Evolutionary conservation across 768 basidiomycete genomes (phyloP), one percentile per base, ranked within the genome.

Genomic region (Psilocybe subaeruginosa): DNA sequence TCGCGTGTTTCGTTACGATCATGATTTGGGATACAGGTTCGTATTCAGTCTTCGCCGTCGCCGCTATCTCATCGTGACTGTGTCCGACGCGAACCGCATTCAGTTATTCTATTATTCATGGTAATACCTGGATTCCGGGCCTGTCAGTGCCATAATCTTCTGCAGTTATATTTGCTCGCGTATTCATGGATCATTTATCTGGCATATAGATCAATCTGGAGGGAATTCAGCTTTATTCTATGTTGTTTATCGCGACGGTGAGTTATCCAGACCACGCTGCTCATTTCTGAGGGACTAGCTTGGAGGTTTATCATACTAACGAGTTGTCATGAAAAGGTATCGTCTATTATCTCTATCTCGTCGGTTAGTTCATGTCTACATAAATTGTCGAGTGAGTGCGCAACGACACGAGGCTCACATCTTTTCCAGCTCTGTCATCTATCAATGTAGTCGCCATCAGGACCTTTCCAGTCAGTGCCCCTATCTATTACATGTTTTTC

Each of bases 11-110:
- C 39, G 19, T 59, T 7, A 53, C 43, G 14, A 23, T 65, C 17
- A 55, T 62, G 17, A n/a, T 56, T n/a, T 65, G 60, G 57, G 60
- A 65, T 41, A 56, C 60, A n/a, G n/a, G 64, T 61, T n/a, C n/a
- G 64, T 58, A 8, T 49, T 23, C 33, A 23, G 23, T 54, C 17
- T 35, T 19, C 37, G 52, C 16, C 52, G 31, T n/a, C 17, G 16
- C 19, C 9, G 17, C 31, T 4, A 17, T 11, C 19, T 16, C 33
- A 23, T 23, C 23, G 23, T 23, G 23, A 23, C 23, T 23, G 12
- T 19, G n/a, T 27, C 29, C 39, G 31, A 39, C 16, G 50, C 27
- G 7, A 31, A 4, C n/a, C 14, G 11, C 14, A 29, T n/a, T 8
- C 43, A 65, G 64, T 55, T 4, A 52, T 59, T 4, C 33, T 65